Evolutionary conservation across 2,329 filamentous ascomycete species (phyloP).

Genomic region (Colletotrichum liaoningense): DNA sequence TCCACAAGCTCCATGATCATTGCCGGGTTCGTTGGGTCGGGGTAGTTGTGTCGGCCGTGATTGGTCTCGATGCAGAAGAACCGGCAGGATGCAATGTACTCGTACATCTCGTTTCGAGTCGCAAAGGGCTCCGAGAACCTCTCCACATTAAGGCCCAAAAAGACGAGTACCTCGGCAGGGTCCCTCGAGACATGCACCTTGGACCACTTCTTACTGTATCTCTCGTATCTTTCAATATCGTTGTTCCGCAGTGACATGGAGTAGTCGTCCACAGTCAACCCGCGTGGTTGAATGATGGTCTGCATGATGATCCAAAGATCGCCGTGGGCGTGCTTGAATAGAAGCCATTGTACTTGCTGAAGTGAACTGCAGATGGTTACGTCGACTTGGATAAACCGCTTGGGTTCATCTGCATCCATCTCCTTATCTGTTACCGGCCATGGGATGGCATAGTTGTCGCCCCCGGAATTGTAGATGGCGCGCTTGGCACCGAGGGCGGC

Average conservation of each 20-base stretch:
- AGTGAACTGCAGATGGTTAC: constrained; percentile 63
- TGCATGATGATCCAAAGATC: constrained; percentile 77
- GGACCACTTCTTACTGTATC: constrained; percentile 63
- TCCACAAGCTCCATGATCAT: not conserved
- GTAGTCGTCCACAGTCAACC: constrained; percentile 72
- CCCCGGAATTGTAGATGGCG: constrained; percentile 42
- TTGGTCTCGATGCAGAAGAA: constrained; percentile 63
- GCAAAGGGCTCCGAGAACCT: constrained; percentile 68
- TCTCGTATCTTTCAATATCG: constrained; percentile 68
- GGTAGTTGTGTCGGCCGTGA: not conserved
- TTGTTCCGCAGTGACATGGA: constrained; percentile 75
- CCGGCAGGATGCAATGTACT: constrained; percentile 68
- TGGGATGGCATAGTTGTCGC: constrained; percentile 64
- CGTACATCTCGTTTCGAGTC: constrained; percentile 66
- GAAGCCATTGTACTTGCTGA: constrained; percentile 66
- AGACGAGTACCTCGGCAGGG: constrained; percentile 66
- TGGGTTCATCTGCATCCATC: not conserved
- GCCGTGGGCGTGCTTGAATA: constrained; percentile 79
- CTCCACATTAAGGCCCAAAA: constrained; percentile 69
- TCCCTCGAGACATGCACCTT: constrained; percentile 71
- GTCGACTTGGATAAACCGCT: constrained; percentile 74
- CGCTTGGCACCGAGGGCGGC: constrained; percentile 58
- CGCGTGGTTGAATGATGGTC: constrained; percentile 70
- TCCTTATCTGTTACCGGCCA: constrained; percentile 53
- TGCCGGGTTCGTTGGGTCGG: not conserved